Evolutionary conservation across 2,329 filamentous ascomycete genomes (phyloP).

Genomic region (Apiospora arundinis): DNA sequence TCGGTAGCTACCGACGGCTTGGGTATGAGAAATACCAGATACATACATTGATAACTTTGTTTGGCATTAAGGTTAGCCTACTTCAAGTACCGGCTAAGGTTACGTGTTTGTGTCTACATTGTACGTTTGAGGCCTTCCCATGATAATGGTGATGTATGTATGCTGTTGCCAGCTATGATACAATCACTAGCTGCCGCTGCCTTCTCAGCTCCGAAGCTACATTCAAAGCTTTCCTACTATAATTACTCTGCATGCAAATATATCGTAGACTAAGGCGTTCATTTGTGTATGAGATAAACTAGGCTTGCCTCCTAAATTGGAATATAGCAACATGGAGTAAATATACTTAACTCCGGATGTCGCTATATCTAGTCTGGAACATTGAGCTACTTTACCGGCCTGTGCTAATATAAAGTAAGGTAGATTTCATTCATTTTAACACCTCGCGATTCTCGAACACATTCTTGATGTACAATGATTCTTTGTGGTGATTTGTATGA

Average conservation of each 20-base stretch:
- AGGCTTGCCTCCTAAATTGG: too few species aligned
- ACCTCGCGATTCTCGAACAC: too few species aligned
- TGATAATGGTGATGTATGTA: neutral
- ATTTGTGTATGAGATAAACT: too few species aligned
- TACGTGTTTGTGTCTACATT: neutral
- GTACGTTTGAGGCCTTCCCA: too few species aligned
- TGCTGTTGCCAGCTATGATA: neutral
- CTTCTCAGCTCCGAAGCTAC: neutral
- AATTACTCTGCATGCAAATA: too few species aligned
- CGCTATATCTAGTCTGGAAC: too few species aligned
- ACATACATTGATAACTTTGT: neutral
- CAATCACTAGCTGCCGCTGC: neutral
- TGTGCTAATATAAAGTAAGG: neutral
- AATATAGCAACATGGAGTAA: too few species aligned
- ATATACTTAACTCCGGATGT: too few species aligned
- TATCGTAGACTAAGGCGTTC: too few species aligned
- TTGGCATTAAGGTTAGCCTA: neutral
- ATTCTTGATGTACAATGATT: neutral
- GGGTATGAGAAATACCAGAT: neutral
- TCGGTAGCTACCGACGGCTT: too few species aligned
- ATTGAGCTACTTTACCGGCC: neutral
- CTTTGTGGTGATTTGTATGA: neutral
- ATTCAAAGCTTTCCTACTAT: neutral
- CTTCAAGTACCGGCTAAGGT: neutral
- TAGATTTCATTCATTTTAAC: too few species aligned